Percentiles rank a stretch among this genome's conserved stretches.
Conservation (phyloP, 768 basidiomycete species). For the Lanmaoa rubissima region DNA sequence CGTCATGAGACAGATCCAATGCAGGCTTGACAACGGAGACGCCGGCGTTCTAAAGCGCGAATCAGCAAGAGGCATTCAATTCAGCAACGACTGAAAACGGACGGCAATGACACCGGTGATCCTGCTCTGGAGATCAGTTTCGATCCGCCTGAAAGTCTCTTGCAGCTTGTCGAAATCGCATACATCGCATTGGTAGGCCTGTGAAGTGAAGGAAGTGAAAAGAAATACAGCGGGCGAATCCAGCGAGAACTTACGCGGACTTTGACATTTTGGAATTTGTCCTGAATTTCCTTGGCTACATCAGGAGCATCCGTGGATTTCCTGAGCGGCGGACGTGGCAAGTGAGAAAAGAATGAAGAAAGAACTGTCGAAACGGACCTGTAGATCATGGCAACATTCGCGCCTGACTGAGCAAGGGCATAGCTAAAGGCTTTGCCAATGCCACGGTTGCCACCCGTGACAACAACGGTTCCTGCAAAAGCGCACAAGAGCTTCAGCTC, state of each 20-base stretch:
- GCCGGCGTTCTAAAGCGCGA: slow-evolving; percentile 49
- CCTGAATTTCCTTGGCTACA: slow-evolving; percentile 45
- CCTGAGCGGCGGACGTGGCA: slow-evolving; percentile 28
- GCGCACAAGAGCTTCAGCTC: background rate
- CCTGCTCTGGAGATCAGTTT: slow-evolving; percentile 41
- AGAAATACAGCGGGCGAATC: no score
- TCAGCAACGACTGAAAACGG: background rate
- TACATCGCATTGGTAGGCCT: slow-evolving; percentile 67
- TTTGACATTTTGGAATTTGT: slow-evolving; percentile 44
- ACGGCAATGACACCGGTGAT: slow-evolving; percentile 60
- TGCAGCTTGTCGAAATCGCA: slow-evolving; percentile 43
- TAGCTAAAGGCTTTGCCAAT: slow-evolving; percentile 56
- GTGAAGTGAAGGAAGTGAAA: background rate
- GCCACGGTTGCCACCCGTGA: slow-evolving; percentile 63
- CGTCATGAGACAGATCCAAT: slow-evolving; percentile 50
- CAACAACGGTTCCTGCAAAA: slow-evolving; percentile 46
- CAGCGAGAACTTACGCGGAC: slow-evolving; percentile 30
- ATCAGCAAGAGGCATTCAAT: background rate
- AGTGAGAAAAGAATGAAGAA: background rate
- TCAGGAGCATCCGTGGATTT: slow-evolving; percentile 46
- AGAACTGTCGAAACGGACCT: slow-evolving; percentile 29
- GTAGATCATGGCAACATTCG: slow-evolving; percentile 62
- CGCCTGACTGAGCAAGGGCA: slow-evolving; percentile 54
- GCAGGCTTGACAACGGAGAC: slow-evolving; percentile 64
- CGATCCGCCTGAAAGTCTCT: slow-evolving; percentile 45